Evolutionary conservation across 441 rosid species (phyloP).

Genomic region (Metrosideros polymorpha): DNA sequence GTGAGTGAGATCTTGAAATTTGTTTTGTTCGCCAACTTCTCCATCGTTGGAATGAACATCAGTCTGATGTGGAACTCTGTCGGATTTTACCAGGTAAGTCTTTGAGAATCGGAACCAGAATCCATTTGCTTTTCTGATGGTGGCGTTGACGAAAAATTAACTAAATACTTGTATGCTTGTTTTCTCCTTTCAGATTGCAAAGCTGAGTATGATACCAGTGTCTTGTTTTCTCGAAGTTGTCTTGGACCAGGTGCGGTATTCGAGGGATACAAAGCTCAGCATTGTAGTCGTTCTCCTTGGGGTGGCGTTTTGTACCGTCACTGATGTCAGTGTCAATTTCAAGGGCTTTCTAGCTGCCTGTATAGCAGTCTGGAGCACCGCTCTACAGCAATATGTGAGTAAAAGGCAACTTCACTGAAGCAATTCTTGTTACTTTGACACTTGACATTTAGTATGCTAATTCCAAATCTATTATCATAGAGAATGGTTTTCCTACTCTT

Average conservation of each 20-base stretch:
- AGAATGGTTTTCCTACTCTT: not conserved
- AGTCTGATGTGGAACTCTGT: constrained; percentile 99
- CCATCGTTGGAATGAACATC: constrained; percentile 98
- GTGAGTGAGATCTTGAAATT: constrained; percentile 64
- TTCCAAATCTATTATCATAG: not conserved
- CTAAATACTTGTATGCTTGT: not conserved
- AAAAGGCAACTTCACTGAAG: not conserved
- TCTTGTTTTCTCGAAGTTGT: constrained; percentile 89
- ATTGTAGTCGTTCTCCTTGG: constrained; percentile 82
- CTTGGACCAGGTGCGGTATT: constrained; percentile 83
- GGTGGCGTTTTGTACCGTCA: constrained; percentile 94
- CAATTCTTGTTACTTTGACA: not conserved
- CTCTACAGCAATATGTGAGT: constrained; percentile 95
- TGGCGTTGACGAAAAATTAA: not conserved
- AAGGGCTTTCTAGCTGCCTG: constrained; percentile 87
- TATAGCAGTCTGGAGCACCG: constrained; percentile 92
- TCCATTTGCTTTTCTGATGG: not conserved
- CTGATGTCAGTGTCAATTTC: constrained; percentile 92
- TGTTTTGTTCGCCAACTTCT: constrained; percentile 86
- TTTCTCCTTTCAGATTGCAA: constrained; percentile 63
- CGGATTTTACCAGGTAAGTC: constrained; percentile 89
- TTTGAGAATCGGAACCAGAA: not conserved
- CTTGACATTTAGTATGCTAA: not conserved
- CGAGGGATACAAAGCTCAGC: constrained; percentile 99
- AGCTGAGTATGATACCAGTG: constrained; percentile 97